phyloP scores from a whole-genome alignment of 257 asterid genomes.

The Solanum chiquidenum region DNA sequence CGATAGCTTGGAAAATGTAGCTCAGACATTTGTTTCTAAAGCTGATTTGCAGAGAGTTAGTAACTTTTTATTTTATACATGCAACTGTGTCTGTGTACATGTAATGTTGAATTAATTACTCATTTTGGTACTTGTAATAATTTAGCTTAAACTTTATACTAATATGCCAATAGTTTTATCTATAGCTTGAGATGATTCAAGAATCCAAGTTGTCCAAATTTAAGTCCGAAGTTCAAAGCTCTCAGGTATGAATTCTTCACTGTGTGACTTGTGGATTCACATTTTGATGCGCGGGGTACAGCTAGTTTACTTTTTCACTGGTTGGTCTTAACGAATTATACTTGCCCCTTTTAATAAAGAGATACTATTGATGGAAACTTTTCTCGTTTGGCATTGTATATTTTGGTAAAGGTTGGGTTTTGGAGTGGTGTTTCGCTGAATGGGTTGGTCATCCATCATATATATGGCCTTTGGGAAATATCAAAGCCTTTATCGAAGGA shows the following conservation, averaged over 20 bases:
- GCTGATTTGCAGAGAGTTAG: slow-evolving; percentile 64
- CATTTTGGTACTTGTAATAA: neutral
- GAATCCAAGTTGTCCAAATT: slow-evolving; percentile 71
- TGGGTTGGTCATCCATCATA: neutral
- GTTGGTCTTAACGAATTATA: neutral
- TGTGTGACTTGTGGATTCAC: neutral
- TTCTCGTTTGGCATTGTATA: neutral
- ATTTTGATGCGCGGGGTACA: neutral
- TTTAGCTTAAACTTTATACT: neutral
- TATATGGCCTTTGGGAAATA: neutral
- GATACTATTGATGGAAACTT: neutral
- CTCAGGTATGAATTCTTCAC: slow-evolving; percentile 51
- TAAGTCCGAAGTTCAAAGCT: slow-evolving; percentile 72
- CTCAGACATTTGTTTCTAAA: slow-evolving; percentile 70
- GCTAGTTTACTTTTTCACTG: neutral
- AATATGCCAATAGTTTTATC: neutral
- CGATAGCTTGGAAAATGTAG: slow-evolving; percentile 67
- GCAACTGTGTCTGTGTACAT: neutral
- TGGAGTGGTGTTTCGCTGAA: neutral
- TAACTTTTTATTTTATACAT: neutral
- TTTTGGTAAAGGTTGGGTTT: neutral
- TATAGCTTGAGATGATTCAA: slow-evolving; percentile 74
- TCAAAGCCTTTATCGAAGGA: neutral
- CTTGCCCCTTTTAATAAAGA: neutral
- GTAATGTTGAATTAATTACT: neutral